Evolutionary conservation across 805 yeast genomes (phyloP).

Genomic region (Candida sithepensis): DNA sequence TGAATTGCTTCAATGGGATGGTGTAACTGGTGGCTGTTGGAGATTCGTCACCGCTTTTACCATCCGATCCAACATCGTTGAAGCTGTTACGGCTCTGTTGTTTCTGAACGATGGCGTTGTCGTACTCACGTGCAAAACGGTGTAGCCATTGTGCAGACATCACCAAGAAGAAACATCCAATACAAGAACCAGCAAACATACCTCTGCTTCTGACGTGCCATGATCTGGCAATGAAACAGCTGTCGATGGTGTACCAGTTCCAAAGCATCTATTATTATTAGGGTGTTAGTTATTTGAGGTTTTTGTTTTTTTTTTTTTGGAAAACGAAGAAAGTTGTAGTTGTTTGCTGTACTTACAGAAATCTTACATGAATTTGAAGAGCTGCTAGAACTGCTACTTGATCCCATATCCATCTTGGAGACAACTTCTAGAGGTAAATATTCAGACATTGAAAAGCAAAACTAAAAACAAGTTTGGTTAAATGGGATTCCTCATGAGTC

Average conservation of each 20-base stretch:
- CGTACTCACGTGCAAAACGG: slow-evolving; percentile 51
- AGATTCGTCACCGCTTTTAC: background rate
- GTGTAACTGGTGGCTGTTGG: background rate
- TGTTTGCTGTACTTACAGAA: slow-evolving; percentile 15
- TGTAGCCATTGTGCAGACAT: slow-evolving; percentile 55
- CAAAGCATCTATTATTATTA: slow-evolving; percentile 47
- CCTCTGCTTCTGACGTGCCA: slow-evolving; percentile 62
- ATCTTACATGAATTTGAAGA: slow-evolving; percentile 18
- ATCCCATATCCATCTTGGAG: slow-evolving; percentile 16
- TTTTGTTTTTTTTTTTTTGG: no score
- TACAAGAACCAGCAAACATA: slow-evolving; percentile 70
- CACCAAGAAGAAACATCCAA: slow-evolving; percentile 61
- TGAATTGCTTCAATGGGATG: background rate
- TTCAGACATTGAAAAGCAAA: no score
- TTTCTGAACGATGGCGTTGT: slow-evolving; percentile 33
- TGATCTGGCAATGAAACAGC: slow-evolving; percentile 58
- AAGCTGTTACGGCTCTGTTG: background rate
- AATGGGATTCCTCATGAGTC: no score
- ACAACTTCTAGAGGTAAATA: slow-evolving; percentile 12
- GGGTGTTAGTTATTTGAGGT: no score
- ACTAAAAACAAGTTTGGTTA: no score
- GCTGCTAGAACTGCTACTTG: background rate
- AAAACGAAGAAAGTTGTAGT: background rate
- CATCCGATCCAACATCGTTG: background rate
- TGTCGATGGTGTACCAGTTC: slow-evolving; percentile 70